Evolutionary conservation across 371 early-diverging fungal genomes (phyloP).

Genomic region (Syncephalis fuscata): DNA sequence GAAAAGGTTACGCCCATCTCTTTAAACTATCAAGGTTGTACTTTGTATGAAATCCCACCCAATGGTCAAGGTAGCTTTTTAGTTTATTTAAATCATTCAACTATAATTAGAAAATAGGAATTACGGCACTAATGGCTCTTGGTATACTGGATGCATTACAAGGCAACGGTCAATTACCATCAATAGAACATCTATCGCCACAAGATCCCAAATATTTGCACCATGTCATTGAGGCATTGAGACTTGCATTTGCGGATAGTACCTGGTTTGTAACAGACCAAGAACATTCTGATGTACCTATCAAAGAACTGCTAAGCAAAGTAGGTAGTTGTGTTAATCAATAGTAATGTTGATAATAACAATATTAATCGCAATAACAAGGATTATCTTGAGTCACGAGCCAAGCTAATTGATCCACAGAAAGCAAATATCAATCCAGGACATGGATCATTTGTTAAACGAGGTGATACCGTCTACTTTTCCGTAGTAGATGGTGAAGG

Average conservation of each 20-base stretch:
- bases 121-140: conserved; percentile 50
- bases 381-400: conserved; percentile 34
- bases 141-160: conserved; percentile 48
- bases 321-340: too few relatives aligned
- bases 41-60: conserved; percentile 59
- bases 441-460: conserved; percentile 39
- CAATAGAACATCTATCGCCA: conserved; percentile 22
- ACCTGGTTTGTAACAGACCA: conserved; percentile 52
- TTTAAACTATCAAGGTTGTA: conserved; percentile 40
- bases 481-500: conserved; percentile 61
- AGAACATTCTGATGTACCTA: conserved; percentile 24
- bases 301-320: conserved; percentile 27
- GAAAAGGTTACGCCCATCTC: conserved; percentile 41
- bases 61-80: conserved; percentile 46
- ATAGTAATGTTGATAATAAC: too few relatives aligned
- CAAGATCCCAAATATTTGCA: conserved; percentile 49
- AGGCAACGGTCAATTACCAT: conserved; percentile 14
- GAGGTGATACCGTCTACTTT: conserved; percentile 60
- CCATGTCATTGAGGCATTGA: conserved; percentile 40
- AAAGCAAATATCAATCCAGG: conserved; percentile 22
- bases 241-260: conserved; percentile 64
- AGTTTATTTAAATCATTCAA: not conserved
- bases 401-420: conserved; percentile 29
- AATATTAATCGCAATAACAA: too few relatives aligned
- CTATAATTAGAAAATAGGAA: conserved; percentile 5